Percentiles rank a stretch among this genome's conserved stretches.
Conservation (phyloP, 1,284 basidiomycete genomes). For the Apiotrichum sp. region DNA sequence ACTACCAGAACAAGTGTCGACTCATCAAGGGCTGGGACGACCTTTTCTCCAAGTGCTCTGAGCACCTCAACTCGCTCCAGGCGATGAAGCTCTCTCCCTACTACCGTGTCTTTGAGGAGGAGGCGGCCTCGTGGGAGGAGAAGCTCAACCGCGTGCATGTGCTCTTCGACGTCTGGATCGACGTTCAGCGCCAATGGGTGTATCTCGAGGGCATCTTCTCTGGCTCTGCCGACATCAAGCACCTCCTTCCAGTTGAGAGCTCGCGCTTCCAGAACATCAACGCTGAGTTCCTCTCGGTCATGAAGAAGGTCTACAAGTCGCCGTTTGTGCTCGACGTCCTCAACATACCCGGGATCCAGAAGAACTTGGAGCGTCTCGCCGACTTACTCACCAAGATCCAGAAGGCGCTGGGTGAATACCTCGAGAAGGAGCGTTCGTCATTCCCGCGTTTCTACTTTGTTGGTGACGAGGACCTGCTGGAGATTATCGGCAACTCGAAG, state of each 20-base stretch:
- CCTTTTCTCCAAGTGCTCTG: constrained; percentile 89
- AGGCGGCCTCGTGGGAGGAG: constrained; percentile 88
- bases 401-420: constrained; percentile 97
- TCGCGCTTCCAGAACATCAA: constrained; percentile 98
- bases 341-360: constrained; percentile 93
- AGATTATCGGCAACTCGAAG: constrained; percentile 99
- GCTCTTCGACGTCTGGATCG: constrained; percentile 98
- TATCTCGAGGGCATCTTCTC: constrained; percentile 99
- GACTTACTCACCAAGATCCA: constrained; percentile 97
- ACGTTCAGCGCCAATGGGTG: constrained; percentile 99
- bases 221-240: constrained; percentile 97
- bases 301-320: constrained; percentile 99
- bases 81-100: constrained; percentile 98
- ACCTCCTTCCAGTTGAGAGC: constrained; percentile 93
- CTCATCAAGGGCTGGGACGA: constrained; percentile 98
- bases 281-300: constrained; percentile 92
- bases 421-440: constrained; percentile 91
- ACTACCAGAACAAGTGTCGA: constrained; percentile 98
- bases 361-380: constrained; percentile 91
- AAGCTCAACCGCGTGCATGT: constrained; percentile 92
- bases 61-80: constrained; percentile 89
- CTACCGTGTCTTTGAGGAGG: constrained; percentile 95
- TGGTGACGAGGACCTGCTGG: constrained; percentile 95
- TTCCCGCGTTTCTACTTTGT: constrained; percentile 99
- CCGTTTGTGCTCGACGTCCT: constrained; percentile 95